phyloP scores from a whole-genome alignment of 2,329 filamentous ascomycete genomes.

The Talaromyces sp. region DNA sequence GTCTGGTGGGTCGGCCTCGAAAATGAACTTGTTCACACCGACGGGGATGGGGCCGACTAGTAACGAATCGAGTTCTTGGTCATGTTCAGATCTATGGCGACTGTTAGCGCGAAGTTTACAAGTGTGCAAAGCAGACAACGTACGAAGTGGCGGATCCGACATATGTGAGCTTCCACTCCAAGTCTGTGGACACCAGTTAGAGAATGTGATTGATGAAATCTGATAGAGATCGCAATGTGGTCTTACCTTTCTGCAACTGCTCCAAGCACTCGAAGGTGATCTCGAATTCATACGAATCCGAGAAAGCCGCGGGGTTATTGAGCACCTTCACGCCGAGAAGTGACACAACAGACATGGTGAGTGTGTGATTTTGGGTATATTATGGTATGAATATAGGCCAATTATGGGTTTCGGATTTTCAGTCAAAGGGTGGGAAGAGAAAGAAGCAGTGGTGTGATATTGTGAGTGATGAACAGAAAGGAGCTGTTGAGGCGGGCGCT shows the following conservation, averaged over 20 bases:
- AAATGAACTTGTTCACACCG: slow-evolving; percentile 97
- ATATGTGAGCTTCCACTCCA: slow-evolving; percentile 99
- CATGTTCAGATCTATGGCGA: slow-evolving; percentile 74
- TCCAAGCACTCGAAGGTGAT: slow-evolving; percentile 99
- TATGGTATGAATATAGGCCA: slow-evolving; percentile 1
- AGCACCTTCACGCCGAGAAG: slow-evolving; percentile 91
- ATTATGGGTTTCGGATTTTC: neutral
- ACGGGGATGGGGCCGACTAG: slow-evolving; percentile 96
- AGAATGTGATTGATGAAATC: slow-evolving; percentile 14
- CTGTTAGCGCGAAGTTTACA: slow-evolving; percentile 22
- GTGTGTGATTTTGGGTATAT: slow-evolving; percentile 1
- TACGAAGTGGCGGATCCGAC: slow-evolving; percentile 97
- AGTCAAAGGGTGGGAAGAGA: neutral
- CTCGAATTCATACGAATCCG: slow-evolving; percentile 90
- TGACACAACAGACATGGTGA: slow-evolving; percentile 88
- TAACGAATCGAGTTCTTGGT: slow-evolving; percentile 95
- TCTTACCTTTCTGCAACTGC: slow-evolving; percentile 79
- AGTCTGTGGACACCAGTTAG: slow-evolving; percentile 55
- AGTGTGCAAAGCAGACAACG: slow-evolving; percentile 39
- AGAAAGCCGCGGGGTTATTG: slow-evolving; percentile 96
- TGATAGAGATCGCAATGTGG: neutral
- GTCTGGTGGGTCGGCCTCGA: slow-evolving; percentile 90
- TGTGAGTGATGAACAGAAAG: neutral
- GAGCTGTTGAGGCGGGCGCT: neutral
- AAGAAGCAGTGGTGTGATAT: neutral